Conservation (phyloP, 805 yeast species). For the Yamadazyma sp. region DNA sequence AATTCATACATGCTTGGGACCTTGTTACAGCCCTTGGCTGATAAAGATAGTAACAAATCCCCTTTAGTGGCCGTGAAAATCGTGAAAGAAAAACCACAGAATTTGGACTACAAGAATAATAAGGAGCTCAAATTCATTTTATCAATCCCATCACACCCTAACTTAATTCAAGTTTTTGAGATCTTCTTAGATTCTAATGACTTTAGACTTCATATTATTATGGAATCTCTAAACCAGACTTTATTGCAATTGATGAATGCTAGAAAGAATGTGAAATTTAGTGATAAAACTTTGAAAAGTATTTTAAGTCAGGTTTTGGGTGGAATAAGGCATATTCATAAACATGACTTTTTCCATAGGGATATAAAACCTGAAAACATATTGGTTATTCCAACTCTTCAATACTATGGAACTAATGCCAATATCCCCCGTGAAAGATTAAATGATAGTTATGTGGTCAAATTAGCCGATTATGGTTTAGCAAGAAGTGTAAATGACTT, state of each 20-base stretch:
- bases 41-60: conserved; percentile 10
- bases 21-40: conserved; percentile 42
- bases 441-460: conserved; percentile 54
- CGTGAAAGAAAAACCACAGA: conserved; percentile 52
- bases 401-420: conserved; percentile 46
- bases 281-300: conserved; percentile 58
- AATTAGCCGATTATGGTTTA: conserved; percentile 78
- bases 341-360: conserved; percentile 68
- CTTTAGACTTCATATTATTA: conserved; percentile 69
- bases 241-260: conserved; percentile 72
- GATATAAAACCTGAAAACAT: conserved; percentile 95
- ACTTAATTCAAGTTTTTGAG: conserved; percentile 73
- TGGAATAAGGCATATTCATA: conserved; percentile 82
- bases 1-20: conserved; percentile 36
- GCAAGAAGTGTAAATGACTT: conserved; percentile 57
- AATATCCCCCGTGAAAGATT: conserved; percentile 39
- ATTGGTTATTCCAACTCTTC: conserved; percentile 57
- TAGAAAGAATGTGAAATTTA: conserved; percentile 51
- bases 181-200: conserved; percentile 66
- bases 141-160: conserved; percentile 66
- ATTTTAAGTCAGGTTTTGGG: conserved; percentile 67
- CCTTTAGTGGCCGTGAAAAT: conserved; percentile 71
- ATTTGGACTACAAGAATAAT: conserved; percentile 36
- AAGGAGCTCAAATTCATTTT: conserved; percentile 69
- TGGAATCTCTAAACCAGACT: conserved; percentile 87